Conservation (phyloP, 169 alveolate genomes). For the Plasmodium fragile region DNA sequence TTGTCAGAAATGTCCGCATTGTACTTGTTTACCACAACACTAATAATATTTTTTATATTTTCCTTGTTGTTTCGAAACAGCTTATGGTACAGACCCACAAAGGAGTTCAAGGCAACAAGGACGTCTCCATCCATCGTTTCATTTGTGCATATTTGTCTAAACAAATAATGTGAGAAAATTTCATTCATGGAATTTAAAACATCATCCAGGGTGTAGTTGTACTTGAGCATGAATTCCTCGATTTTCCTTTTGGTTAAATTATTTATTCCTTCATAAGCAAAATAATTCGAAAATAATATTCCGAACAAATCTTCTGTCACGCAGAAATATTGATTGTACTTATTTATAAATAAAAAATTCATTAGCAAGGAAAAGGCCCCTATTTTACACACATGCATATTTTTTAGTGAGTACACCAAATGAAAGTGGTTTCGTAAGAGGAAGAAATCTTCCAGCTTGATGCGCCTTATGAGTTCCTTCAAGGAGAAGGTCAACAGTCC, state of each 20-base stretch:
- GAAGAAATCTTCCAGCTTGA: constrained; percentile 18
- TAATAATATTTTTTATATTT: constrained; percentile 29
- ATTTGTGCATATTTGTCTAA: constrained; percentile 24
- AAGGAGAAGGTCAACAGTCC: constrained; percentile 11
- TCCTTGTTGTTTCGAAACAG: constrained; percentile 57
- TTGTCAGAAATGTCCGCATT: background rate
- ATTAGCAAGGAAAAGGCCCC: constrained; percentile 28
- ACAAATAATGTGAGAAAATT: constrained; percentile 20
- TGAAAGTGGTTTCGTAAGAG: constrained; percentile 9
- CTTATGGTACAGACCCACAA: constrained; percentile 42
- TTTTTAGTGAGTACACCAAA: constrained; percentile 18
- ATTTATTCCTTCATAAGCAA: constrained; percentile 37
- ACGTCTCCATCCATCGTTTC: constrained; percentile 28
- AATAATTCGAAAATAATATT: constrained; percentile 22
- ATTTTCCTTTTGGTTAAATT: constrained; percentile 24
- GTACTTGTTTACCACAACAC: constrained; percentile 33
- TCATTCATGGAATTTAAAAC: constrained; percentile 40
- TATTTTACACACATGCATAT: constrained; percentile 24
- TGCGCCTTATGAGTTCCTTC: constrained; percentile 6
- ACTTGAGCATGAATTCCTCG: constrained; percentile 54
- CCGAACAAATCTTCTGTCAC: constrained; percentile 40
- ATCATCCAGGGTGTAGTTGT: constrained; percentile 50
- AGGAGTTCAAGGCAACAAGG: background rate
- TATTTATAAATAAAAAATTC: constrained; percentile 30
- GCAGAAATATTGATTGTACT: constrained; percentile 64